These are phyloP conservation scores for Boletellus ananas DNA, from an alignment of 768 basidiomycete genomes.

Conservation along the genomic window DNA sequence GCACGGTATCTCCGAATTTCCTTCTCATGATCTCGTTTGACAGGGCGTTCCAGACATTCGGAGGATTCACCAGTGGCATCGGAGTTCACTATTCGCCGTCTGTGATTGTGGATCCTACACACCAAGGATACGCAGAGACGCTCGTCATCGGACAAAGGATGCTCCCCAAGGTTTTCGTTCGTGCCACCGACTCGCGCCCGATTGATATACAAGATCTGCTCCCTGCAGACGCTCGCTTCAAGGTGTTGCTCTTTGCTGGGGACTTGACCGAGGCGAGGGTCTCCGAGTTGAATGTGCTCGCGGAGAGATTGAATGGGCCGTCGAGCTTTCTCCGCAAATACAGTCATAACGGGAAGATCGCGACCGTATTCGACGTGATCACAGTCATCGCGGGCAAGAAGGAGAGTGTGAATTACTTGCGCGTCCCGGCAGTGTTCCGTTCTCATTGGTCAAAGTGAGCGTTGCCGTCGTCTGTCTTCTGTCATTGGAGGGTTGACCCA, in stretches of 20 bases:
- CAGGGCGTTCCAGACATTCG: conserved; percentile 37
- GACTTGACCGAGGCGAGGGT: conserved; percentile 19
- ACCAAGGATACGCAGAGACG: conserved; percentile 30
- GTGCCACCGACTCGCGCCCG: conserved; percentile 35
- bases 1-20: neutral
- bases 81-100: conserved; percentile 41
- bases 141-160: conserved; percentile 39
- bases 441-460: conserved; percentile 43
- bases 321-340: conserved; percentile 30
- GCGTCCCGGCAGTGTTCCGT: conserved; percentile 33
- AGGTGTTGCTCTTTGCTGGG: conserved; percentile 36
- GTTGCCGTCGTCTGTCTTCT: neutral
- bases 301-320: conserved; percentile 24
- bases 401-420: conserved; percentile 31
- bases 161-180: conserved; percentile 33
- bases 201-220: conserved; percentile 40
- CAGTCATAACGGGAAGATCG: conserved; percentile 13
- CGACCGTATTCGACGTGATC: conserved; percentile 32
- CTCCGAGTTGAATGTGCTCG: conserved; percentile 23
- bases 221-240: conserved; percentile 37
- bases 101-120: conserved; percentile 29
- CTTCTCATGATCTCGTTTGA: neutral
- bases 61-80: conserved; percentile 36
- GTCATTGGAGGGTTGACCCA: neutral
- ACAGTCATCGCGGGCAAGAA: conserved; percentile 30